A percentile compares a stretch with the other conserved stretches of the same genome.
phyloP scores from a whole-genome alignment of 2,329 filamentous ascomycete genomes.

The Colletotrichum trifolii region DNA sequence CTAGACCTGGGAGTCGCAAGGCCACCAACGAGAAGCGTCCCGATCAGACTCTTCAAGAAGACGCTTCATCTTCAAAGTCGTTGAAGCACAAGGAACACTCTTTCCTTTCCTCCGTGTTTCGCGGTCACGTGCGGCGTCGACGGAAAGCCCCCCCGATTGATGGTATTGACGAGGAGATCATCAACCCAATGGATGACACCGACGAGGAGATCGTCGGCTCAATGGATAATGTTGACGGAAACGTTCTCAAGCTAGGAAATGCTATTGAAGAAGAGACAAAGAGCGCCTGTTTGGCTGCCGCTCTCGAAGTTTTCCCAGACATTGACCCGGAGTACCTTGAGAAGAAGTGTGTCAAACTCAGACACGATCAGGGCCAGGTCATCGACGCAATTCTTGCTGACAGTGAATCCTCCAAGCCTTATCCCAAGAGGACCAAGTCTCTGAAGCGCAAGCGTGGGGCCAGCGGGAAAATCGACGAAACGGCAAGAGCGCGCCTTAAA shows the following conservation, averaged over 20 bases:
- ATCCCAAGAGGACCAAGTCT: constrained; percentile 46
- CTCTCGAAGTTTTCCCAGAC: constrained; percentile 56
- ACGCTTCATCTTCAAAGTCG: no score
- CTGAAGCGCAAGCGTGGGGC: constrained; percentile 56
- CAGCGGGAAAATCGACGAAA: constrained; percentile 39
- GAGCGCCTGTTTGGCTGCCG: constrained; percentile 42
- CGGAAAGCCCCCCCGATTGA: no score
- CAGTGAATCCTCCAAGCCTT: constrained; percentile 50
- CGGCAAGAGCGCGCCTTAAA: constrained; percentile 10
- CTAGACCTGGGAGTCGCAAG: no score
- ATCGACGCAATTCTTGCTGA: constrained; percentile 54
- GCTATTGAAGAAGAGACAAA: constrained; percentile 21
- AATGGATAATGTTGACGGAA: no score
- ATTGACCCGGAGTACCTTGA: constrained; percentile 55
- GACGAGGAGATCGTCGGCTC: no score
- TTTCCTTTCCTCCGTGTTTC: no score
- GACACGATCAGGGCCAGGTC: constrained; percentile 44
- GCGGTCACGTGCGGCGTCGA: no score
- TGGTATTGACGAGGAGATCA: no score
- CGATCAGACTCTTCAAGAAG: no score
- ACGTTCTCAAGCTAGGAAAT: constrained; percentile 14
- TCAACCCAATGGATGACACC: no score
- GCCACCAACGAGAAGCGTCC: no score
- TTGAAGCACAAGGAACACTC: no score
- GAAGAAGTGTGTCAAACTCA: constrained; percentile 40